Conservation (phyloP, 495 filamentous ascomycete species). For the Neurospora sp. region DNA sequence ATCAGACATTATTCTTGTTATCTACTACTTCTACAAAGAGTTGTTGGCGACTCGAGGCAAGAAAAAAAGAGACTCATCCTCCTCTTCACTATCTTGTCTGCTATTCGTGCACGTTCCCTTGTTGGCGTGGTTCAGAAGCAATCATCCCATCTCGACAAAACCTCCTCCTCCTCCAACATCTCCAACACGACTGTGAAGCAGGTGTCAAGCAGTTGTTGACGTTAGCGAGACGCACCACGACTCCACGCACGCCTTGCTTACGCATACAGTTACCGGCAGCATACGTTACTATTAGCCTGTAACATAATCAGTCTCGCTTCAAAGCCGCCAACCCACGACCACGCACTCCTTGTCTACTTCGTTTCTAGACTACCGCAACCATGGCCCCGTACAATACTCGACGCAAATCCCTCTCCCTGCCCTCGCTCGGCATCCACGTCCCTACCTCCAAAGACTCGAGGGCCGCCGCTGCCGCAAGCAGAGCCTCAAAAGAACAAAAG, state of each 20-base stretch:
- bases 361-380: slow-evolving; percentile 15
- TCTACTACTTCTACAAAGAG: neutral
- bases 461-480: slow-evolving; percentile 26
- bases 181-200: neutral
- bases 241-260: neutral
- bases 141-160: neutral
- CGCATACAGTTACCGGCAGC: neutral
- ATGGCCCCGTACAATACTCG: slow-evolving; percentile 94
- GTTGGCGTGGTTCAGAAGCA: neutral
- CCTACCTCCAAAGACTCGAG: slow-evolving; percentile 61
- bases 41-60: neutral
- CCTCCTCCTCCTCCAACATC: neutral
- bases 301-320: neutral
- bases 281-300: neutral
- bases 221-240: neutral
- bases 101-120: neutral
- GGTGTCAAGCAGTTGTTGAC: neutral
- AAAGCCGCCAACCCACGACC: neutral
- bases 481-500: slow-evolving; percentile 12
- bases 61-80: neutral
- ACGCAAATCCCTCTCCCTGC: slow-evolving; percentile 90
- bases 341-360: neutral
- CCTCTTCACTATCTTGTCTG: slow-evolving; percentile 1
- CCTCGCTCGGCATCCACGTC: slow-evolving; percentile 85
- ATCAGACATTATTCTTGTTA: neutral